phyloP scores from a whole-genome alignment of 345 rosid species.

The Salix purpurea region DNA sequence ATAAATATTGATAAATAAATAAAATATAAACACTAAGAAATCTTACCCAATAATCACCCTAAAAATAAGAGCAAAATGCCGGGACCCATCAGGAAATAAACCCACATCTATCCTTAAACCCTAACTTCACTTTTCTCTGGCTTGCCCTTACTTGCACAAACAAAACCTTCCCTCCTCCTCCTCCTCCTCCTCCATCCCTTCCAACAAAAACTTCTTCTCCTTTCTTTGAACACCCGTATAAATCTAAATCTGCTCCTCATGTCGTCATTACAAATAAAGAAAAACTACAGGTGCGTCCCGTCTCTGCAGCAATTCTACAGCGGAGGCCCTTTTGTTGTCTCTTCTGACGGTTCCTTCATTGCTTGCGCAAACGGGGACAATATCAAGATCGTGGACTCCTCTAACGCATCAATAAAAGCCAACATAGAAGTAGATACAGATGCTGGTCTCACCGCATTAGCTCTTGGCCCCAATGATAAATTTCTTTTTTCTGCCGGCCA shows the following conservation, averaged over 20 bases:
- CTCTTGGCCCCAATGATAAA: constrained; percentile 75
- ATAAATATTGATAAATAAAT: too few species aligned
- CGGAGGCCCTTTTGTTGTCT: constrained; percentile 81
- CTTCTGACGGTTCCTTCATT: constrained; percentile 74
- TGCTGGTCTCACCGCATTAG: constrained; percentile 57
- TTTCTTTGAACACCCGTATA: too few species aligned
- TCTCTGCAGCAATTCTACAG: constrained; percentile 78
- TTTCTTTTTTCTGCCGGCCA: constrained; percentile 87
- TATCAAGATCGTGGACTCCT: constrained; percentile 66
- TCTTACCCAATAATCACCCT: too few species aligned
- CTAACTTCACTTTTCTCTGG: too few species aligned
- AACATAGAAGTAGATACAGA: constrained; percentile 68
- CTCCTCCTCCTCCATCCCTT: not conserved
- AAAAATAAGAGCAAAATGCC: too few species aligned
- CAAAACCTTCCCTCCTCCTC: too few species aligned
- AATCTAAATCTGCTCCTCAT: constrained; percentile 12
- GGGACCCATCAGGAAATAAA: too few species aligned
- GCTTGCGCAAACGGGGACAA: constrained; percentile 73
- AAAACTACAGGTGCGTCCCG: constrained; percentile 59
- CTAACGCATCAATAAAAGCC: constrained; percentile 49
- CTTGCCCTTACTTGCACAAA: too few species aligned
- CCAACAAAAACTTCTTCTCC: not conserved
- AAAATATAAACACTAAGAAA: too few species aligned
- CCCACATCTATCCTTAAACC: too few species aligned
- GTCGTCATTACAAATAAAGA: constrained; percentile 53